Base-by-base conservation (phyloP, 805 yeast genomes). In the Brettanomyces bruxellensis region DNA sequence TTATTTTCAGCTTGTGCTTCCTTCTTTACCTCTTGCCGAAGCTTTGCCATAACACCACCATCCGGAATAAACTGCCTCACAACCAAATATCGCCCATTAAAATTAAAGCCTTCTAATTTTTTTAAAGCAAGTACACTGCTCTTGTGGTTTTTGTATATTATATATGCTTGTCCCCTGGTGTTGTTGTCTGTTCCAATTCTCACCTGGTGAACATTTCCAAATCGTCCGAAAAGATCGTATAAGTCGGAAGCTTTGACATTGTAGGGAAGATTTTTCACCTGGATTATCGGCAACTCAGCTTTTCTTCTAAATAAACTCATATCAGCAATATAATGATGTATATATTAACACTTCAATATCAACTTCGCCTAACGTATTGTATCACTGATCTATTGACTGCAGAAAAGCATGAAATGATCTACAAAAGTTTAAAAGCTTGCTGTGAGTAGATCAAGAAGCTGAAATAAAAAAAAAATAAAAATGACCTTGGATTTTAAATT, bases 61-160 rank as follows among this genome's bases (percentile, higher is more conserved):
- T 28, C 32, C 11, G 32, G 32, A 9, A 28, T 28, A 28, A 28
- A 28, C 32, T 28, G 32, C 32, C 32, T 28, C 32, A 79, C 76
- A 25, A 81, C 80, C 34, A 81, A 54, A 54, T 80, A 81, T 46
- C 86, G 55, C 7, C 80, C 79, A 48, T 75, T 72, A 51, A 74
- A 75, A 54, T 79, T 79, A 49, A 73, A 75, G 1, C 87, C 87
- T 45, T 75, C 75, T 45, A 80, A 57, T 49, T 75, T 80, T n/a
- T 69, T 72, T 22, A 71, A 65, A 0, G 85, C 84, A 32, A 59
- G 57, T n/a, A 57, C 59, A 13, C 85, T 81, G 49, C 70, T 69
- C 25, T 61, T 60, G 18, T 72, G 48, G 40, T 73, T 74, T 44
- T 71, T 72, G 57, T 70, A 81, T 2, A 80, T 72, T 14, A 81